Evolutionary conservation across 2,329 filamentous ascomycete species (phyloP), one percentile per base, ranked within the genome.

Genomic region (Fusarium mundagurra): DNA sequence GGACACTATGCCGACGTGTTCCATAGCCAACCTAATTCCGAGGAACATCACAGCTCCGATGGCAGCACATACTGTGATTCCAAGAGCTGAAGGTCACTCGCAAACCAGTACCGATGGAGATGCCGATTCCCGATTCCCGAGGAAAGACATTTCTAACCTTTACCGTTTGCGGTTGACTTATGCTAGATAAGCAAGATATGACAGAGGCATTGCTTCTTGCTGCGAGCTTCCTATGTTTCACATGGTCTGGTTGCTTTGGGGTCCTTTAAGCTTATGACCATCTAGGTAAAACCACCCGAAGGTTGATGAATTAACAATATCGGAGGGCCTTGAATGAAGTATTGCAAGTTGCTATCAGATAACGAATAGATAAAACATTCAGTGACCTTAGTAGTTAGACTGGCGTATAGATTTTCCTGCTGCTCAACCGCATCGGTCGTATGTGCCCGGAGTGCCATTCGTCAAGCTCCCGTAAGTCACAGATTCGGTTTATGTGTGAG

Each of bases 51-150:
- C 34, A 43, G 34, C 36, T 48, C 17, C 36, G 38, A 34, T 48
- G 33, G 22, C 44, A 45, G 22, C 44, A 45, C 54, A 50, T 58
- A 54, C 27, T 64, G 38, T 48, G 59, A 68, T 61, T 53, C 43
- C 60, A 61, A 50, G 36, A 22, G 31, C 14, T 58, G 39, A 44
- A 24, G 43, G 50, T 59, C 64, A 66, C 55, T 63, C 51, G 51
- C 61, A 59, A 64, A 43, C 64, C 48, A 53, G 31, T 59, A 54
- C 44, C 62, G 70, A 48, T 47, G 24, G 29, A 60, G 51, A 72
- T 72, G 59, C 72, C 68, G 68, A 71, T 65, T 60, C 41, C 66
- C 65, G 71, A 71, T 73, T 72, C 45, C 72, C 72, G 71, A 74
- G 60, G 50, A 41, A 45, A 48, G 50, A 22, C 36, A 72, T 60